These are phyloP conservation scores for Talaromyces atroroseus DNA, from an alignment of 2,329 filamentous ascomycete species.

Conservation along the genomic window DNA sequence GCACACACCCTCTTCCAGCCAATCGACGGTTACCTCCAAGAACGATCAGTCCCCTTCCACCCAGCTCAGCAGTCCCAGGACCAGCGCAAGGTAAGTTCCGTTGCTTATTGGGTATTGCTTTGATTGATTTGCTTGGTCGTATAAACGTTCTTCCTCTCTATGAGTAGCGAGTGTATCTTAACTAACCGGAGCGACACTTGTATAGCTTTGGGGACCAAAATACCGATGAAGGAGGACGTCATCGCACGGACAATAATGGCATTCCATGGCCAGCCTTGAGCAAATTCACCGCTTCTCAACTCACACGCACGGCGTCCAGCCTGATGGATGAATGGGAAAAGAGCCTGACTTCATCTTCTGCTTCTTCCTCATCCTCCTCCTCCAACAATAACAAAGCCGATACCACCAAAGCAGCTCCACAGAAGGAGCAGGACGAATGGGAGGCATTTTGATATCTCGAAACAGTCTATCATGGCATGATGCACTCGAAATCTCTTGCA, in stretches of 20 bases:
- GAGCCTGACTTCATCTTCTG: constrained; percentile 48
- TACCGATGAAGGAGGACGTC: constrained; percentile 20
- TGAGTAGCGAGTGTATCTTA: constrained; percentile 18
- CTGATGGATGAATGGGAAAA: constrained; percentile 91
- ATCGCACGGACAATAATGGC: constrained; percentile 34
- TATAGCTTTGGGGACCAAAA: constrained; percentile 36
- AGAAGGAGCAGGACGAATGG: constrained; percentile 13
- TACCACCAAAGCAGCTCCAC: not conserved
- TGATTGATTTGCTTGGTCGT: not conserved
- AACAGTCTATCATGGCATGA: not conserved
- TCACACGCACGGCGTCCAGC: constrained; percentile 76
- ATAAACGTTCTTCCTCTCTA: constrained; percentile 15
- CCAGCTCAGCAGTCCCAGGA: constrained; percentile 47
- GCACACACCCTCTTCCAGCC: constrained; percentile 42
- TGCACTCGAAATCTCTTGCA: constrained; percentile 2
- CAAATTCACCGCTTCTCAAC: constrained; percentile 65
- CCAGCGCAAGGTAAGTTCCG: constrained; percentile 47
- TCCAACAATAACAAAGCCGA: not conserved
- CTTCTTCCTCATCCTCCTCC: constrained; percentile 11
- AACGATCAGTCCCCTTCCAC: constrained; percentile 41
- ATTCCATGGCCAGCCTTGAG: constrained; percentile 66
- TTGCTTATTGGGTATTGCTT: not conserved
- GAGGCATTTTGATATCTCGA: constrained; percentile 7
- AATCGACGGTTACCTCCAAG: constrained; percentile 48
- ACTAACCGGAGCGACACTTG: constrained; percentile 8